A percentile compares a stretch with the other conserved stretches of the same genome.
Conservation (phyloP, 495 filamentous ascomycete species). For the Penicillium malachiteum region DNA sequence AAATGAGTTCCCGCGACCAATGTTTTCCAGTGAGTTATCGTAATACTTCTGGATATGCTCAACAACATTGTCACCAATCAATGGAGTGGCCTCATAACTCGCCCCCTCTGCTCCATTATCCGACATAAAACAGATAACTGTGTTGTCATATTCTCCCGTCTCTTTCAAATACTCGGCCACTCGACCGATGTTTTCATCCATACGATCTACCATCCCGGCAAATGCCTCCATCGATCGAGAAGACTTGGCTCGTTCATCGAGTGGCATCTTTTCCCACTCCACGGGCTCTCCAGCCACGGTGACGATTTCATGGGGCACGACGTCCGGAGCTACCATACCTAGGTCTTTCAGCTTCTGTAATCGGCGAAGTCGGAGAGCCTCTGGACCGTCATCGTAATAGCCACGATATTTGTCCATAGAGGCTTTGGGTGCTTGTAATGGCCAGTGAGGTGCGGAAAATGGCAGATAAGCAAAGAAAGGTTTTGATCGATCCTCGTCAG, state of each 20-base stretch:
- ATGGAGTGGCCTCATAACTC: constrained; percentile 22
- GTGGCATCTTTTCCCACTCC: constrained; percentile 15
- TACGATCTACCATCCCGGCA: constrained; percentile 55
- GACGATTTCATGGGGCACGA: constrained; percentile 30
- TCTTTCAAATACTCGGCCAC: constrained; percentile 48
- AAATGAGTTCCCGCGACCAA: constrained; percentile 55
- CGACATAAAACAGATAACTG: constrained; percentile 54
- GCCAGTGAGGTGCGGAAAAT: constrained; percentile 48
- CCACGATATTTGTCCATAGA: constrained; percentile 38
- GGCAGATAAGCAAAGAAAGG: constrained; percentile 46
- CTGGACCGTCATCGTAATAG: constrained; percentile 42
- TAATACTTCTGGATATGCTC: constrained; percentile 48
- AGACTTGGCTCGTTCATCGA: constrained; percentile 32
- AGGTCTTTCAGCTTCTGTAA: constrained; percentile 35
- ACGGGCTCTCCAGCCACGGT: not conserved
- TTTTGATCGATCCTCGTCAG: constrained; percentile 31
- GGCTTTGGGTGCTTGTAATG: constrained; percentile 37
- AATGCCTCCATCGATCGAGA: constrained; percentile 54
- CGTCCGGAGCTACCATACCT: constrained; percentile 32
- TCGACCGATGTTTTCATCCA: constrained; percentile 52
- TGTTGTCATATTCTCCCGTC: constrained; percentile 54
- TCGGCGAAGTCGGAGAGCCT: constrained; percentile 31
- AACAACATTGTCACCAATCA: not conserved
- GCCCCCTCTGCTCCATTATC: constrained; percentile 58
- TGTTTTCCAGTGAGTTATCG: constrained; percentile 58